These are phyloP conservation scores for Ascoidea rubescens DNA, from an alignment of 805 yeast species.

Conservation along the genomic window DNA sequence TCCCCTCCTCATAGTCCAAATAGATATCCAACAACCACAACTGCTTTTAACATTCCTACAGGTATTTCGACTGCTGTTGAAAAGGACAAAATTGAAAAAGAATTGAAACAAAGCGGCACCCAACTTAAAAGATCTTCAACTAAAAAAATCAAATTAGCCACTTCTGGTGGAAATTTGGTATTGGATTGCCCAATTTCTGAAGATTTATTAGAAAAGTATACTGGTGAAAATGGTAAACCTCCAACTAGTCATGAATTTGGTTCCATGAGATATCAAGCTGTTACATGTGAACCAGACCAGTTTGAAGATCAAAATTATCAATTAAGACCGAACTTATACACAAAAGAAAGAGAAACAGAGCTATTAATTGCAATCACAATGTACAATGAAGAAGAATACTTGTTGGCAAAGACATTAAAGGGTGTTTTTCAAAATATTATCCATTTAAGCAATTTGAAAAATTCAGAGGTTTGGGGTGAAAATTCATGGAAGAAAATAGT, in stretches of 20 bases:
- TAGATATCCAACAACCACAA: background rate
- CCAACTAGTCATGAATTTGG: constrained; percentile 37
- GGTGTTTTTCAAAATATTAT: constrained; percentile 85
- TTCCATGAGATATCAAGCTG: constrained; percentile 89
- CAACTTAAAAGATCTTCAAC: background rate
- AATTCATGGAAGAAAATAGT: constrained; percentile 93
- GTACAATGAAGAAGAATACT: constrained; percentile 80
- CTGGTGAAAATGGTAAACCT: constrained; percentile 16
- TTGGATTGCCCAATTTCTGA: constrained; percentile 85
- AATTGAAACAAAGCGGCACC: background rate
- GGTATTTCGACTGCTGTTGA: background rate
- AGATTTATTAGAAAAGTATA: constrained; percentile 40
- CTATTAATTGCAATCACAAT: constrained; percentile 76
- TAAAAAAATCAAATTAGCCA: too few species aligned
- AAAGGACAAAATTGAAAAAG: background rate
- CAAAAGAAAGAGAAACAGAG: constrained; percentile 61
- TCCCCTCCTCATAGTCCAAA: background rate
- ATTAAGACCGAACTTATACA: constrained; percentile 69
- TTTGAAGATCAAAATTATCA: constrained; percentile 53
- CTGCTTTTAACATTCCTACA: background rate
- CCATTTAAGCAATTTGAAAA: constrained; percentile 52
- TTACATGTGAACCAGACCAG: constrained; percentile 80
- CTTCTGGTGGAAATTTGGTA: constrained; percentile 55
- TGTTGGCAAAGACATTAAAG: constrained; percentile 72
- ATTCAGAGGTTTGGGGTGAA: constrained; percentile 87